phyloP scores from a whole-genome alignment of 2,329 filamentous ascomycete species.

The Beauveria sp. region DNA sequence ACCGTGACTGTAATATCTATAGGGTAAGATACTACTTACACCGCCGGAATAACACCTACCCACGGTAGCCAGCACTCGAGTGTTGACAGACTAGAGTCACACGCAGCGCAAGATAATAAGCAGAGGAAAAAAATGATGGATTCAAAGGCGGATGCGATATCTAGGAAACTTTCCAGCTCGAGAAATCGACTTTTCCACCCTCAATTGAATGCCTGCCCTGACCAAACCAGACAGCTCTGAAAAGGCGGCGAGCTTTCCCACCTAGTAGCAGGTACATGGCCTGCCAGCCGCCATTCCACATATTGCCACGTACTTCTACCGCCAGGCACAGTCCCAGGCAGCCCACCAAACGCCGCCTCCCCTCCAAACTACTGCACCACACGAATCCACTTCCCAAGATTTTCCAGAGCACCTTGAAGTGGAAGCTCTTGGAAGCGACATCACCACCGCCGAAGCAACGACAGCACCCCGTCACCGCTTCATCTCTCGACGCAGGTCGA shows the following conservation, averaged over 20 bases:
- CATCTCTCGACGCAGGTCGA: constrained; percentile 3
- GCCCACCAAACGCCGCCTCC: constrained; percentile 1
- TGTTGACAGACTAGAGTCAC: neutral
- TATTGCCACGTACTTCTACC: neutral
- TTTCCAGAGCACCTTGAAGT: constrained; percentile 8
- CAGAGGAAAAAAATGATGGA: neutral
- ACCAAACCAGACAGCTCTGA: neutral
- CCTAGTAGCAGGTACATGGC: neutral
- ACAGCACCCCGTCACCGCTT: constrained; percentile 9
- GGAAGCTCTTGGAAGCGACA: constrained; percentile 12
- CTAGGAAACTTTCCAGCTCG: no score
- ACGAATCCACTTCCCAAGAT: constrained; percentile 11
- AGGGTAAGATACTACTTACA: neutral
- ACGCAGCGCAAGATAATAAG: neutral
- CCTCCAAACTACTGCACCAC: neutral
- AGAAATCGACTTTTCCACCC: neutral
- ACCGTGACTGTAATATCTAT: neutral
- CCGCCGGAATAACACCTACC: neutral
- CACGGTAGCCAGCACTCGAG: neutral
- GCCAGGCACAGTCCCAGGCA: neutral
- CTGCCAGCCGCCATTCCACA: neutral
- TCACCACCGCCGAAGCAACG: constrained; percentile 10
- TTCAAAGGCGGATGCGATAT: no score
- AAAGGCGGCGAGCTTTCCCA: constrained; percentile 3
- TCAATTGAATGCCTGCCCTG: neutral